Evolutionary conservation across 163 green algal species (phyloP), one percentile per base, ranked within the genome.

Genomic region (Coccomyxa subellipsoidea): DNA sequence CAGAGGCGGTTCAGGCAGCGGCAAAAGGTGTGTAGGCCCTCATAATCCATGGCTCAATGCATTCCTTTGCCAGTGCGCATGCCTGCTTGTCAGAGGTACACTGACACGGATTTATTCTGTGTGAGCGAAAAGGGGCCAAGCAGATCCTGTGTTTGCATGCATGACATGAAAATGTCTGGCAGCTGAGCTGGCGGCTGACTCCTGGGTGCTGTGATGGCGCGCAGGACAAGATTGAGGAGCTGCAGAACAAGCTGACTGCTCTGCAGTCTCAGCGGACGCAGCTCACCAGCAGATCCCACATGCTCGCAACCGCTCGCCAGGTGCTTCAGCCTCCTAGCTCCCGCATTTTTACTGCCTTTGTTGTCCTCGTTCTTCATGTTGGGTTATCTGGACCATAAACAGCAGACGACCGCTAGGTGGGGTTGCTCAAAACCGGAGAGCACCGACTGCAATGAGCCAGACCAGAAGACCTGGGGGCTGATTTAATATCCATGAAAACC

Each of bases 171-270:
- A 59, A 59, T 59, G 47, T 23, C 15, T 77, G 15, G 31, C 25
- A 23, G 39, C 12, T 77, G 31, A 31, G 7, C 7, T 47, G 70
- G 32, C 21, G 32, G 32, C 70, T 77, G n/a, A 77, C 32, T 25
- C 18, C 0, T 47, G 18, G 70, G 7, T 77, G 0, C n/a, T 77
- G 9, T 32, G 39, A 31, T 79, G 75, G 29, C 4, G n/a, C 47
- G 76, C 76, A 84, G 80, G 80, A 84, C 32, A 72, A 80, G 47
- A 79, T 84, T 27, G 47, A 80, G 34, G 70, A 79, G 32, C 25
- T 84, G 71, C 39, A 84, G 70, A 53, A 35, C 18, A 32, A 66
- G 71, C 40, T 80, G n/a, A 40, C 39, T 0, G 34, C 23, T 70
- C 29, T 54, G 40, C 34, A 75, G 34, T 70, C 31, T 31, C 69